A percentile compares a stretch with the other conserved stretches of the same genome.
Evolutionary conservation across 2,329 filamentous ascomycete genomes (phyloP).

Genomic region (Ophiognomonia clavigignenti-juglandacearum): DNA sequence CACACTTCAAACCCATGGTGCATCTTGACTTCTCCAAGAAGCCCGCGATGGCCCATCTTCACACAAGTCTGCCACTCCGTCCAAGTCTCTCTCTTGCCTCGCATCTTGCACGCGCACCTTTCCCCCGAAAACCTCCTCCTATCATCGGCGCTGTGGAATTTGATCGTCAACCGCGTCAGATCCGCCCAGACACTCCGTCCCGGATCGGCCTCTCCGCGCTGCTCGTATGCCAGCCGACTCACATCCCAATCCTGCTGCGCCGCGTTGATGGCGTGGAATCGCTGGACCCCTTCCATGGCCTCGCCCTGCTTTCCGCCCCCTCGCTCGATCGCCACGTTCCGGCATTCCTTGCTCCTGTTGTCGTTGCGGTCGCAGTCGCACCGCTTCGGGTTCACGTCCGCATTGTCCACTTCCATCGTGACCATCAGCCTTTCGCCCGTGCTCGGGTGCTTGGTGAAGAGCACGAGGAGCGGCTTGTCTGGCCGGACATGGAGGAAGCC

Average conservation of each 20-base stretch:
- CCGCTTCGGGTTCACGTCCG: conserved; percentile 27
- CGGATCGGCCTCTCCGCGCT: not conserved
- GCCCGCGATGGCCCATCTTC: not conserved
- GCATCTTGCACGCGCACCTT: not conserved
- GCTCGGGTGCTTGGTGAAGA: conserved; percentile 25
- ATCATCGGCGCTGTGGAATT: conserved; percentile 25
- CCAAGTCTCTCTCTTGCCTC: not conserved
- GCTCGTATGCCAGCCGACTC: not conserved
- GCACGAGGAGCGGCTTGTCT: conserved; percentile 28
- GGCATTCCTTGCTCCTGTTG: not conserved
- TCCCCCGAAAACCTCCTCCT: not conserved
- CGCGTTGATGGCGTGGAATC: conserved; percentile 20
- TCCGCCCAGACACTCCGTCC: not conserved
- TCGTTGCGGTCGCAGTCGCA: conserved; percentile 28
- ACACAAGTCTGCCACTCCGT: not conserved
- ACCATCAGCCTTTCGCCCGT: conserved; percentile 24
- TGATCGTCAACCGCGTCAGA: conserved; percentile 37
- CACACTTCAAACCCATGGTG: not conserved
- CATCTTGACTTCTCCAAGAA: not conserved
- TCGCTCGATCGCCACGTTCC: conserved; percentile 21
- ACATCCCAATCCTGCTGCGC: not conserved
- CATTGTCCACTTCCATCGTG: conserved; percentile 27
- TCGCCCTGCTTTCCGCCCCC: conserved; percentile 19
- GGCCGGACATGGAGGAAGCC: conserved; percentile 27
- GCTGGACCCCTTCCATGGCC: conserved; percentile 20